Evolutionary conservation across 2,329 filamentous ascomycete genomes (phyloP), one percentile per base, ranked within the genome.

Genomic region (Colletotrichum noveboracense): DNA sequence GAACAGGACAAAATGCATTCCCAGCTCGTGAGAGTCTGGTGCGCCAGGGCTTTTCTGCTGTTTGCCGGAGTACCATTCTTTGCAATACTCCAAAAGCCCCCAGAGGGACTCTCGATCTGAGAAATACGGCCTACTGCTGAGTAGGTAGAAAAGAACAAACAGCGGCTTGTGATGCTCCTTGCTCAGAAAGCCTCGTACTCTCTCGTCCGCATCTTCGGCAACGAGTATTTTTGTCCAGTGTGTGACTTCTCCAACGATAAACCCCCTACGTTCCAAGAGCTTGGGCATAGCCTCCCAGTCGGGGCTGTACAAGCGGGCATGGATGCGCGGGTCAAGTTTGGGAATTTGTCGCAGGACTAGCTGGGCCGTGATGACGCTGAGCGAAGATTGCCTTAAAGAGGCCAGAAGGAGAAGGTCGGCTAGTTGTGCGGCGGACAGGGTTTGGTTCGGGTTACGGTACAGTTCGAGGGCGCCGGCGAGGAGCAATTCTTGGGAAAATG

Each of bases 71-170:
- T 69, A 76, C 75, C 75, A 75, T 14, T 32, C 28, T 28, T 28
- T 56, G 61, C 68, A 77, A 13, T 77, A 77, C 7, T 70, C 34
- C 24, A 77, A 38, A 9, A 78, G 66, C 8, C n/a, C 26, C 24
- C n/a, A 36, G 6, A 77, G 36, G 6, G 72, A 77, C 8, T 76
- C 55, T 4, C 60, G 66, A 9, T 38, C 38, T 10, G 36, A 24
- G 7, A 71, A 66, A 7, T 43, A 43, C 3, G 62, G 58, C 26
- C 26, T 24, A 30, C 24, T 30, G 16, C 38, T 71, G 30, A 77
- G 61, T 10, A 78, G 34, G 32, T 76, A 58, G 38, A 66, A 64
- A 5, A 78, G 69, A 14, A 78, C 6, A n/a, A 78, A 78, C 3
- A 48, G 14, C 21, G 77, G 77, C 18, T 77, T 77, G 13, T 70